Conservation (phyloP, 73 alveolate species). For the Stentor coeruleus region DNA sequence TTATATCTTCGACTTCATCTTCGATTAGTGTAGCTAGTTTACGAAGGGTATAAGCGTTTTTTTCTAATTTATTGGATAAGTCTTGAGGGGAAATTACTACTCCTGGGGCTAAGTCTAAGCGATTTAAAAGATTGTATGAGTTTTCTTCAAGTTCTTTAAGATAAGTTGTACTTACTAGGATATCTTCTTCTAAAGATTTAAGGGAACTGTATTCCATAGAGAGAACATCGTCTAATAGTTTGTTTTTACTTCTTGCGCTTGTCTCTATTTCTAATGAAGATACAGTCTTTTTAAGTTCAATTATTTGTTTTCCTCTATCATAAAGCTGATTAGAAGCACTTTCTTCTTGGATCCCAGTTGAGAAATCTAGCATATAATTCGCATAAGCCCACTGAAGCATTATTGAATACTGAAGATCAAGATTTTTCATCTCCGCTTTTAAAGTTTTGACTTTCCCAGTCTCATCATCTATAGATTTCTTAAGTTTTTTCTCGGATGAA, state of each 20-base stretch:
- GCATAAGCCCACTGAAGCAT: constrained; percentile 1
- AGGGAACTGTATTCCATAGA: neutral
- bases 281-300: neutral
- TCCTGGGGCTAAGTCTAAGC: neutral
- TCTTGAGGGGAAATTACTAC: neutral
- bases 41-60: neutral
- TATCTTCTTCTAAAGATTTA: neutral
- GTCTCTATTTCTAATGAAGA: neutral
- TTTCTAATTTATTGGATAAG: neutral
- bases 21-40: neutral
- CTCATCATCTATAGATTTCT: too few species aligned
- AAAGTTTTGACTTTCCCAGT: neutral
- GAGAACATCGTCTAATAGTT: neutral
- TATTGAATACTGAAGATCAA: neutral
- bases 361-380: neutral
- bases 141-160: neutral
- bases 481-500: too few species aligned
- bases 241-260: neutral
- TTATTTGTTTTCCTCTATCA: constrained; percentile 3
- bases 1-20: constrained; percentile 9
- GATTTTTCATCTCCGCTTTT: constrained; percentile 15
- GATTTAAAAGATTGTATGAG: neutral
- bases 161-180: neutral
- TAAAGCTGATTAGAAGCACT: neutral
- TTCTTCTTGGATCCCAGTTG: neutral